Evolutionary conservation across 2,329 filamentous ascomycete genomes (phyloP), one percentile per base, ranked within the genome.

Genomic region (Pseudogymnoascus sp.): DNA sequence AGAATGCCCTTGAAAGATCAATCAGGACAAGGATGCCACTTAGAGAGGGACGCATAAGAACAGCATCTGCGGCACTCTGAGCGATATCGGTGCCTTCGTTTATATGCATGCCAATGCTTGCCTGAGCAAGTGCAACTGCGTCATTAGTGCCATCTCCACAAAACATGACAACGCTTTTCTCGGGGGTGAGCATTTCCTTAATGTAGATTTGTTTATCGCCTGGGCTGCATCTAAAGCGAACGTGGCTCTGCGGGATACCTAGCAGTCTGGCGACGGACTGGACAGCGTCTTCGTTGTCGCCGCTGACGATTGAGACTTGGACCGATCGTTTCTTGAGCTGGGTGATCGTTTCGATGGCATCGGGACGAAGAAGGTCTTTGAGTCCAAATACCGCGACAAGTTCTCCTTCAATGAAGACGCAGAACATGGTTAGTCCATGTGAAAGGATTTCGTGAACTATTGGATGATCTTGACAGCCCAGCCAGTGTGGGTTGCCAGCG

Each of bases 111-210:
- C 90, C 90, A 29, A 93, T 81, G 5, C 81, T 82, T 1, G 90
- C 88, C 69, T 86, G 83, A 0, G 88, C 84, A 2, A 93, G 79
- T 0, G 90, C 90, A 2, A 84, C 79, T 0, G 90, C 87, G 69
- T 93, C 90, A 71, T 93, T 93, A 12, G 88, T 91, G 1, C 90
- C 90, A 67, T 93, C 90, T 35, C 90, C 90, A 59, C 83, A 81
- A 72, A 93, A 92, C 5, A 92, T 73, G 15, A 90, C 81, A 1
- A 80, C 58, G 10, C 17, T 38, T 10, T 36, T 61, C 31, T 9
- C 13, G 25, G 21, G 5, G 12, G 15, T 8, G 21, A 31, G n/a
- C 13, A 65, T 9, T 58, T 60, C 10, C 51, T 68, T 41, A 10
- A 70, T 61, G 41, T 70, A 70, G 3, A 10, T 27, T 60, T 67